Conservation (phyloP, 1,139 yeast genomes). For the Suhomyces coccinellae region DNA sequence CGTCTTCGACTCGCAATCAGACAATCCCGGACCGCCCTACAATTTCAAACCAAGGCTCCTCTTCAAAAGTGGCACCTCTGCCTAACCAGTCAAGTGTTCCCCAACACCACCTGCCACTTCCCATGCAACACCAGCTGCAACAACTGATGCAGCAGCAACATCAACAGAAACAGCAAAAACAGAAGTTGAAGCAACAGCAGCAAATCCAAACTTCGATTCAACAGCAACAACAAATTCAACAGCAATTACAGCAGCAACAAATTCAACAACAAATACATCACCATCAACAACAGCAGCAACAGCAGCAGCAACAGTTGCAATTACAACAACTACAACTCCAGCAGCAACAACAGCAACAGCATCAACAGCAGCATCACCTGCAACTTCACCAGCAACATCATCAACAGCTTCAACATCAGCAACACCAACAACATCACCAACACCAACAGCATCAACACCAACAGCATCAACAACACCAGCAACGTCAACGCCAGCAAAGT, state of each 20-base stretch:
- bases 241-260: background rate
- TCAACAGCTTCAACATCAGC: no score
- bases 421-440: no score
- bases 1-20: slow-evolving; percentile 4
- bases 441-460: no score
- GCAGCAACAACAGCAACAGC: background rate
- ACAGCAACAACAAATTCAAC: background rate
- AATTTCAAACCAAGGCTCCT: background rate
- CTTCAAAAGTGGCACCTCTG: background rate
- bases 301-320: background rate
- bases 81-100: background rate
- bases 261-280: background rate
- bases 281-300: background rate
- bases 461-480: no score
- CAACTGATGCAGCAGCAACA: slow-evolving; percentile 9
- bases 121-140: background rate
- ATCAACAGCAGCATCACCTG: no score
- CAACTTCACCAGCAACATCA: no score
- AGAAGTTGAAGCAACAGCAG: no score
- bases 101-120: no score
- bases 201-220: background rate
- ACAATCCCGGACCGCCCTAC: slow-evolving; percentile 6
- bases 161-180: slow-evolving; percentile 7
- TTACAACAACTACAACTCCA: background rate
- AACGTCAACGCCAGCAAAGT: no score